phyloP scores from a whole-genome alignment of 805 yeast genomes.

The Candida boleticola region DNA sequence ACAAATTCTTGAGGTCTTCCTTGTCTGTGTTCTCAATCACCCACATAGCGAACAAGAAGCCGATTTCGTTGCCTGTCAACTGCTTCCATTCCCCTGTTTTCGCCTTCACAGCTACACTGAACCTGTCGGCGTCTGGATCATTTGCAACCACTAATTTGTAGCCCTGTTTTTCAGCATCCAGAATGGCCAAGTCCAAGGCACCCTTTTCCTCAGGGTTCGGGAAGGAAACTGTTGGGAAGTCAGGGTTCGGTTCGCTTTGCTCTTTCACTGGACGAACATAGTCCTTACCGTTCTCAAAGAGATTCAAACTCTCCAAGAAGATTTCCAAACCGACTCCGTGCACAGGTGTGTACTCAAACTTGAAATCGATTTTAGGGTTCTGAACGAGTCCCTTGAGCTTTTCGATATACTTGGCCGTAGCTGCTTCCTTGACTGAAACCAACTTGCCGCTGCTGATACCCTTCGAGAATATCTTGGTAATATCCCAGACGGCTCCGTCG shows the following conservation, averaged over 20 bases:
- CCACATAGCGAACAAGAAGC: slow-evolving; percentile 75
- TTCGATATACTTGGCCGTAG: slow-evolving; percentile 41
- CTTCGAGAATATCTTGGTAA: slow-evolving; percentile 30
- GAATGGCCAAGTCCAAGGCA: slow-evolving; percentile 73
- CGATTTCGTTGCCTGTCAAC: slow-evolving; percentile 88
- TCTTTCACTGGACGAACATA: slow-evolving; percentile 27
- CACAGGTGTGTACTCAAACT: slow-evolving; percentile 87
- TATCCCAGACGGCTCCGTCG: slow-evolving; percentile 44
- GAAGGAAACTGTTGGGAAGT: slow-evolving; percentile 78
- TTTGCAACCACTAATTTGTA: slow-evolving; percentile 71
- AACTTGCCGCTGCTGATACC: slow-evolving; percentile 28
- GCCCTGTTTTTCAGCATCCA: slow-evolving; percentile 51
- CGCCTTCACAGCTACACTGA: slow-evolving; percentile 69
- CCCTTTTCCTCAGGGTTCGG: slow-evolving; percentile 98
- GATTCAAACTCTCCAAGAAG: slow-evolving; percentile 39
- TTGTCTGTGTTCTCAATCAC: slow-evolving; percentile 36
- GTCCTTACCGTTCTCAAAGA: slow-evolving; percentile 31
- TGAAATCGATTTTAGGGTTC: slow-evolving; percentile 23
- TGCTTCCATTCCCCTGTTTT: slow-evolving; percentile 60
- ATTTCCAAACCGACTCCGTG: slow-evolving; percentile 88
- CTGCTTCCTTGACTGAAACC: slow-evolving; percentile 38
- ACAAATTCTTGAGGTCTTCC: slow-evolving; percentile 34
- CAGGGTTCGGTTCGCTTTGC: slow-evolving; percentile 79
- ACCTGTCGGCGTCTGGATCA: slow-evolving; percentile 97
- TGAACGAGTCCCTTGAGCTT: slow-evolving; percentile 16